Conservation (phyloP, 306 rosid genomes). For the Fragaria iinumae region DNA sequence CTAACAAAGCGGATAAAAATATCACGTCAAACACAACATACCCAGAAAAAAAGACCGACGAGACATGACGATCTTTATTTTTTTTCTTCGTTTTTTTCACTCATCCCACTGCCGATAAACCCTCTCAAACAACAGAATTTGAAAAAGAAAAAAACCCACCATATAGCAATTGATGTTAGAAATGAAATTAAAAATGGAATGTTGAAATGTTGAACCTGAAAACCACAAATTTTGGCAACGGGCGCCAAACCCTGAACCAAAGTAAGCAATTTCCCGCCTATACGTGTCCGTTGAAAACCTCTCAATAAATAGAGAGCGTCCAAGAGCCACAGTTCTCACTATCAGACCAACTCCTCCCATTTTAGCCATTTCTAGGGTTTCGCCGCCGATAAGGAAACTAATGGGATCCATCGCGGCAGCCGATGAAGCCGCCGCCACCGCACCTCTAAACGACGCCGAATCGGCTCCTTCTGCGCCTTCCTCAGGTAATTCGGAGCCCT, state of each 20-base stretch:
- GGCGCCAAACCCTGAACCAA: background rate
- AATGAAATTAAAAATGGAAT: background rate
- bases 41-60: rapidly evolving
- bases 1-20: background rate
- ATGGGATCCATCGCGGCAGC: background rate
- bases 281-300: background rate
- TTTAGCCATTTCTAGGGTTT: background rate
- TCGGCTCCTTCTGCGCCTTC: background rate
- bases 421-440: background rate
- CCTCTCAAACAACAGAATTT: background rate
- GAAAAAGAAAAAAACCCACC: too few relatives aligned
- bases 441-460: background rate
- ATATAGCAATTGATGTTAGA: too few relatives aligned
- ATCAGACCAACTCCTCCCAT: background rate
- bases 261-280: background rate
- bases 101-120: background rate
- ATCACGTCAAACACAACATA: background rate
- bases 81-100: too few relatives aligned
- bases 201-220: background rate
- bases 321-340: background rate
- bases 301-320: background rate
- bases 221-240: background rate
- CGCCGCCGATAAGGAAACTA: background rate
- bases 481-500: background rate
- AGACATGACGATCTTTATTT: background rate